A percentile compares a stretch with the other conserved stretches of the same genome.
Evolutionary conservation across 352 stramenopile genomes (phyloP).

Genomic region (Nothophytophthora sp.): DNA sequence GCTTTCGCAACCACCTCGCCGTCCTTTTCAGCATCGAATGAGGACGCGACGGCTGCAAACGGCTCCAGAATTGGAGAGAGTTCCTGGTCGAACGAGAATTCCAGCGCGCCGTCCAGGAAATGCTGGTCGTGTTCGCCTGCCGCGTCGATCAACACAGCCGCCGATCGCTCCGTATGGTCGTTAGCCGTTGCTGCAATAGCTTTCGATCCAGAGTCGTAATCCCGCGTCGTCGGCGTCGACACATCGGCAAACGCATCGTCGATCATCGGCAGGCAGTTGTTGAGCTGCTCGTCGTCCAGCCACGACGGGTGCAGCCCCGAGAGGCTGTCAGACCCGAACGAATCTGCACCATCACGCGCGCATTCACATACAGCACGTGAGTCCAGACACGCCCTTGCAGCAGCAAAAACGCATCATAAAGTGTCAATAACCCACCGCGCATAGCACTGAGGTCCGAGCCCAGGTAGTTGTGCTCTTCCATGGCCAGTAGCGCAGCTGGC

Average conservation of each 20-base stretch:
- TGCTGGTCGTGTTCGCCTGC: slow-evolving; percentile 26
- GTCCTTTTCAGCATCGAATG: background rate
- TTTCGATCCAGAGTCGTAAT: slow-evolving; percentile 12
- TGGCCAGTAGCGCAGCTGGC: slow-evolving; percentile 23
- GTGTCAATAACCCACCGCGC: slow-evolving; percentile 17
- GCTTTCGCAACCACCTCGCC: background rate
- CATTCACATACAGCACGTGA: too few species aligned
- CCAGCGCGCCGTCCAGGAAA: slow-evolving; percentile 23
- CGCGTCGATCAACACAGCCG: slow-evolving; percentile 39
- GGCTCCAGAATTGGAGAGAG: slow-evolving; percentile 60
- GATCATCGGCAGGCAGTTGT: slow-evolving; percentile 27
- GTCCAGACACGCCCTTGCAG: too few species aligned
- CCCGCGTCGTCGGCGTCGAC: slow-evolving; percentile 19
- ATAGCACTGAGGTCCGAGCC: slow-evolving; percentile 9
- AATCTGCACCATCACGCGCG: slow-evolving; percentile 30
- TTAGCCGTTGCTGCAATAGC: slow-evolving; percentile 23
- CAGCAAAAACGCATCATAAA: too few species aligned
- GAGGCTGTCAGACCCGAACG: slow-evolving; percentile 27
- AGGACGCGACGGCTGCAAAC: slow-evolving; percentile 21
- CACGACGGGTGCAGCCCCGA: slow-evolving; percentile 35
- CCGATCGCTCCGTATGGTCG: slow-evolving; percentile 31
- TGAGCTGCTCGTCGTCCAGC: slow-evolving; percentile 56
- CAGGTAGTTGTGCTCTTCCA: slow-evolving; percentile 31
- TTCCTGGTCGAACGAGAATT: slow-evolving; percentile 46
- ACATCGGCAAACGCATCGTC: slow-evolving; percentile 37